Evolutionary conservation across 495 filamentous ascomycete genomes (phyloP).

Genomic region (Aspergillus bertholletiae): DNA sequence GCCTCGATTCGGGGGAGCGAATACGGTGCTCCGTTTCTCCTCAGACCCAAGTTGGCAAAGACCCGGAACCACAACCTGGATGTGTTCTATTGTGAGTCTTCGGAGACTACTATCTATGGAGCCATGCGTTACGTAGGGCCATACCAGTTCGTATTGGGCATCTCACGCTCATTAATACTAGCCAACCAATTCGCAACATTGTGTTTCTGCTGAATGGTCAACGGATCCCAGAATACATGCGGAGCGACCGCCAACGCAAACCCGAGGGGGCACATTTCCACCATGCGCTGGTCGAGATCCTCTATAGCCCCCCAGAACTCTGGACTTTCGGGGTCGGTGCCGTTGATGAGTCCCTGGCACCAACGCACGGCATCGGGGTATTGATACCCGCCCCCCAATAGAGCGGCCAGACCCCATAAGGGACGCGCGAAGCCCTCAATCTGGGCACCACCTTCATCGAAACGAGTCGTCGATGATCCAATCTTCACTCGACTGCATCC

Average conservation of each 20-base stretch:
- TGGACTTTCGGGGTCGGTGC: conserved; percentile 59
- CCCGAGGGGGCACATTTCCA: conserved; percentile 74
- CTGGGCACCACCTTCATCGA: conserved; percentile 72
- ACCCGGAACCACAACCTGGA: conserved; percentile 70
- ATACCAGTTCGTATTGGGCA: conserved; percentile 58
- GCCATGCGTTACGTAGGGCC: conserved; percentile 3
- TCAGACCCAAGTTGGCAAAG: conserved; percentile 74
- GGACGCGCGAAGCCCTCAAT: conserved; percentile 74
- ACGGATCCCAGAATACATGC: conserved; percentile 60
- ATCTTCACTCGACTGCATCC: conserved; percentile 53
- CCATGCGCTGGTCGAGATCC: conserved; percentile 79
- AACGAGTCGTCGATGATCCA: conserved; percentile 64
- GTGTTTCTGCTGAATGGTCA: conserved; percentile 53
- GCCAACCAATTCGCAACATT: conserved; percentile 68
- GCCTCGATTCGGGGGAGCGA: conserved; percentile 62
- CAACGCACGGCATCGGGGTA: conserved; percentile 61
- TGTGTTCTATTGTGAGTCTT: neutral
- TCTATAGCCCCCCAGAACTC: conserved; percentile 74
- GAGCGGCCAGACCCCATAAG: conserved; percentile 67
- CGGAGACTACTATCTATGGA: neutral
- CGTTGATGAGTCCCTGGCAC: conserved; percentile 63
- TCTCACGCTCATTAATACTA: conserved; percentile 70
- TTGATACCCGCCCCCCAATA: conserved; percentile 61
- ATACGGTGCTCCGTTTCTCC: conserved; percentile 64
- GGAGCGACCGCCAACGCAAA: conserved; percentile 62